These are phyloP conservation scores for Pezicula rhizophila DNA, from an alignment of 2,329 filamentous ascomycete genomes.

Conservation along the genomic window DNA sequence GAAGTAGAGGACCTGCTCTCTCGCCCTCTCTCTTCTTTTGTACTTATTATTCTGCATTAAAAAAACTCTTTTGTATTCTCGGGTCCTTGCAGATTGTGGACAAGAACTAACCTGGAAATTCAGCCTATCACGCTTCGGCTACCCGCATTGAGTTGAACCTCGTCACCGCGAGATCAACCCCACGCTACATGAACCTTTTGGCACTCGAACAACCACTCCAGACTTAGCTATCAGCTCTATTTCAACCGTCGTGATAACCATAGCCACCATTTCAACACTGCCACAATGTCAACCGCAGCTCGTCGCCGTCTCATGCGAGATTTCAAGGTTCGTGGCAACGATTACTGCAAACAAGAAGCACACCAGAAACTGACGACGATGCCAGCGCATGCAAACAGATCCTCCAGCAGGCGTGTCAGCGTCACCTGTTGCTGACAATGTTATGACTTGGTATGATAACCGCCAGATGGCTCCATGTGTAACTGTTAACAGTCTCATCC, in stretches of 20 bases:
- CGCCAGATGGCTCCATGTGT: background rate
- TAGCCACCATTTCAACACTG: background rate
- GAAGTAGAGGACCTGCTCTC: too few relatives aligned
- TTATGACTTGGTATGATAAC: conserved; percentile 78
- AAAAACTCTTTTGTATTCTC: too few relatives aligned
- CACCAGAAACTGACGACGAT: conserved; percentile 13
- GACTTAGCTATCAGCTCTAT: too few relatives aligned
- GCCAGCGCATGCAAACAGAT: conserved; percentile 96
- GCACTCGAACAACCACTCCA: background rate
- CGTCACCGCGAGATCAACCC: background rate
- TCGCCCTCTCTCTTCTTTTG: too few relatives aligned
- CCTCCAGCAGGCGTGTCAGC: conserved; percentile 95
- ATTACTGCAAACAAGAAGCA: conserved; percentile 4
- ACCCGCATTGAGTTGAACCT: background rate
- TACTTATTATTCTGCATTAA: too few relatives aligned
- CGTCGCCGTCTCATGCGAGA: conserved; percentile 96
- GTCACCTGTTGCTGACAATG: conserved; percentile 91
- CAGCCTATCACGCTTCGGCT: background rate
- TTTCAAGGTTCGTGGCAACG: conserved; percentile 74
- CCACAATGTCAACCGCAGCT: conserved; percentile 81
- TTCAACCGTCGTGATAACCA: background rate
- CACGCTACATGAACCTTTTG: background rate
- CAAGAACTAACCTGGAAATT: too few relatives aligned
- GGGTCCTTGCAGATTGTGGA: too few relatives aligned
- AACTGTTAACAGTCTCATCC: conserved; percentile 7